Evolutionary conservation across 2,329 filamentous ascomycete genomes (phyloP).

Genomic region (Fusarium aywerte): DNA sequence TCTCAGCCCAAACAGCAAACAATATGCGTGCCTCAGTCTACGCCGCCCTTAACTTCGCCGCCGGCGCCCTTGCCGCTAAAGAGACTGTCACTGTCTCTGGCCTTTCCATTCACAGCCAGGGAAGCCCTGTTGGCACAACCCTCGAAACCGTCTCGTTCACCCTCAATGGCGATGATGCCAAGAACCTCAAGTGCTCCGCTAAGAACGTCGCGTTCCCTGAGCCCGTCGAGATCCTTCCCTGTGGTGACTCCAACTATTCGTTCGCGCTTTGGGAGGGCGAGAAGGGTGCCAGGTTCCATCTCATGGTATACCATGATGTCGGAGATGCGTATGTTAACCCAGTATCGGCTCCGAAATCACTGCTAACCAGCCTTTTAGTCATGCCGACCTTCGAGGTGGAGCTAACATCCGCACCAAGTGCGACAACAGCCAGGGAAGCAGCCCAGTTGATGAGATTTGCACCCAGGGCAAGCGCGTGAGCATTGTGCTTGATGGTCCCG

Average conservation of each 20-base stretch:
- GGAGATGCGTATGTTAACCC: slow-evolving; percentile 3
- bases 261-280: slow-evolving; percentile 11
- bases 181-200: slow-evolving; percentile 19
- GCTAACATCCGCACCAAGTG: slow-evolving; percentile 22
- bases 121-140: slow-evolving; percentile 4
- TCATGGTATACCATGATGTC: slow-evolving; percentile 25
- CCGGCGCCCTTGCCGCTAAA: background rate
- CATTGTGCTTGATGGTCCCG: slow-evolving; percentile 26
- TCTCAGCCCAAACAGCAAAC: background rate
- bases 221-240: background rate
- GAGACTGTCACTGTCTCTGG: slow-evolving; percentile 24
- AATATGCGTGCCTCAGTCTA: slow-evolving; percentile 19
- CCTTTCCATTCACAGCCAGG: slow-evolving; percentile 15
- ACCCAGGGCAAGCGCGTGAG: slow-evolving; percentile 16
- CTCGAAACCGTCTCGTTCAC: slow-evolving; percentile 26
- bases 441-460: slow-evolving; percentile 27
- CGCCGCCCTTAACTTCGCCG: slow-evolving; percentile 4
- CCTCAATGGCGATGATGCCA: slow-evolving; percentile 15
- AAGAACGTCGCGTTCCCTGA: slow-evolving; percentile 23
- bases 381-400: slow-evolving; percentile 29
- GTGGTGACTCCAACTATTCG: slow-evolving; percentile 13
- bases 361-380: slow-evolving; percentile 6
- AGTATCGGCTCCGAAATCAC: background rate
- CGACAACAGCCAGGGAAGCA: slow-evolving; percentile 29
- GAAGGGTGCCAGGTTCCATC: background rate